These are phyloP conservation scores for Lasiosphaeriaceae sp. DNA, from an alignment of 495 filamentous ascomycete genomes.

Conservation along the genomic window DNA sequence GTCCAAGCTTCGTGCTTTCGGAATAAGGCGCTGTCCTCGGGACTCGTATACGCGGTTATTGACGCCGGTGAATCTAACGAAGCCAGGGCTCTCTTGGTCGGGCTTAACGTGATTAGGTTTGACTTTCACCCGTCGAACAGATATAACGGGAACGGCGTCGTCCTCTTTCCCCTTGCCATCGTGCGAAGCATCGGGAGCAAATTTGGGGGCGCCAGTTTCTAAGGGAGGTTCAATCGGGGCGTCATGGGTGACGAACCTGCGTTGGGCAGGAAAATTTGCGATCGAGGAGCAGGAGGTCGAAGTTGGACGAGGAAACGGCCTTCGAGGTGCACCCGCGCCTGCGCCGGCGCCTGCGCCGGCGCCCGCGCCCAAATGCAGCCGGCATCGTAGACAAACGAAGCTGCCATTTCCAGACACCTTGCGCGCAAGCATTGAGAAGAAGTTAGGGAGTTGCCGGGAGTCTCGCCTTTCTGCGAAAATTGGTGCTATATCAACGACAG, in stretches of 20 bases:
- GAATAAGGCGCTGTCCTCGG: conserved; percentile 1
- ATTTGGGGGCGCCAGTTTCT: too few species aligned
- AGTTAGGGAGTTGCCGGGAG: not conserved
- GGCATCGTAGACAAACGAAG: conserved; percentile 50
- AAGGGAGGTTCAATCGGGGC: too few species aligned
- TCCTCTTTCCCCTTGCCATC: too few species aligned
- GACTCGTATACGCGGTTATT: not conserved
- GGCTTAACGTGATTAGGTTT: too few species aligned
- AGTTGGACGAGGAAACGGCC: not conserved
- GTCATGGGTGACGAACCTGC: not conserved
- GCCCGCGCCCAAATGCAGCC: conserved; percentile 24
- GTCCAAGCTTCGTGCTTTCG: conserved; percentile 9
- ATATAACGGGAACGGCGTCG: too few species aligned
- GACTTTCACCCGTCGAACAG: too few species aligned
- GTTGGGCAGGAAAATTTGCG: not conserved
- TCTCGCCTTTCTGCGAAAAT: not conserved
- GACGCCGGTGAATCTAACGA: too few species aligned
- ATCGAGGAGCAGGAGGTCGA: not conserved
- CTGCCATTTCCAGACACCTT: conserved; percentile 27
- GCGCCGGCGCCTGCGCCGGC: not conserved
- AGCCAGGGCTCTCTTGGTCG: too few species aligned
- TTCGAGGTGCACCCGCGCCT: not conserved
- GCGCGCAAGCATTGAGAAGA: conserved; percentile 38
- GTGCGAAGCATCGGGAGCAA: too few species aligned
- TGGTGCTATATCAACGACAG: not conserved